Evolutionary conservation across 495 filamentous ascomycete species (phyloP).

Genomic region (Friedmanniomyces simplex): DNA sequence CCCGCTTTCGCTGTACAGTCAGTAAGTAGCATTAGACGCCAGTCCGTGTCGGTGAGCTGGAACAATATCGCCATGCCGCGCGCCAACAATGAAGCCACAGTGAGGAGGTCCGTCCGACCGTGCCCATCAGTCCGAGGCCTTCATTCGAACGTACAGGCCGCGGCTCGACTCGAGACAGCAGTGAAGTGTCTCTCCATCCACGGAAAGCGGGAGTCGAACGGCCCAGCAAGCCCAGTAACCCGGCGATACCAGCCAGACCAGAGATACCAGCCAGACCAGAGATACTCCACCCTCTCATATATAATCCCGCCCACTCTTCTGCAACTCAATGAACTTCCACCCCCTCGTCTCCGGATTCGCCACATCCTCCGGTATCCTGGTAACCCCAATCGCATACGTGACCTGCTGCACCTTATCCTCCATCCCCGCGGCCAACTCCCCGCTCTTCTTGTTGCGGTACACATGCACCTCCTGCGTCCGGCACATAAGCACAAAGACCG

Average conservation of each 20-base stretch:
- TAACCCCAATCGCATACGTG: slow-evolving; percentile 94
- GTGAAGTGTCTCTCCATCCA: too few relatives aligned
- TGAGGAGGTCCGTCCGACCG: too few relatives aligned
- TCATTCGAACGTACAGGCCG: too few relatives aligned
- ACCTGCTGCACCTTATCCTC: slow-evolving; percentile 97
- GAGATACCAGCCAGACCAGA: neutral
- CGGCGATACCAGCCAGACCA: neutral
- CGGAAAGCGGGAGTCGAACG: too few relatives aligned
- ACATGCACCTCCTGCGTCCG: slow-evolving; percentile 97
- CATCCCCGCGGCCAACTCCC: slow-evolving; percentile 90
- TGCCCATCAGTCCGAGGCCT: too few relatives aligned
- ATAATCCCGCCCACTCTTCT: slow-evolving; percentile 96
- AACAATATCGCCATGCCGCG: too few relatives aligned
- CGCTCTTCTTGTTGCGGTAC: slow-evolving; percentile 81
- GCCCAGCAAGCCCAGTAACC: too few relatives aligned
- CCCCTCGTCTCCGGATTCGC: slow-evolving; percentile 93
- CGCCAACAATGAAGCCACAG: too few relatives aligned
- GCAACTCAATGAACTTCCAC: slow-evolving; percentile 94
- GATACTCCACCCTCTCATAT: slow-evolving; percentile 53
- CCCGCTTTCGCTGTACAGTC: too few relatives aligned
- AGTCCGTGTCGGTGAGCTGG: too few relatives aligned
- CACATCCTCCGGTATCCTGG: slow-evolving; percentile 84
- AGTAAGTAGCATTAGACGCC: too few relatives aligned
- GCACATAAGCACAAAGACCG: slow-evolving; percentile 93
- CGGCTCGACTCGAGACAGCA: too few relatives aligned